phyloP scores from a whole-genome alignment of 73 alveolate species.

The Paramecium pentaurelia region DNA sequence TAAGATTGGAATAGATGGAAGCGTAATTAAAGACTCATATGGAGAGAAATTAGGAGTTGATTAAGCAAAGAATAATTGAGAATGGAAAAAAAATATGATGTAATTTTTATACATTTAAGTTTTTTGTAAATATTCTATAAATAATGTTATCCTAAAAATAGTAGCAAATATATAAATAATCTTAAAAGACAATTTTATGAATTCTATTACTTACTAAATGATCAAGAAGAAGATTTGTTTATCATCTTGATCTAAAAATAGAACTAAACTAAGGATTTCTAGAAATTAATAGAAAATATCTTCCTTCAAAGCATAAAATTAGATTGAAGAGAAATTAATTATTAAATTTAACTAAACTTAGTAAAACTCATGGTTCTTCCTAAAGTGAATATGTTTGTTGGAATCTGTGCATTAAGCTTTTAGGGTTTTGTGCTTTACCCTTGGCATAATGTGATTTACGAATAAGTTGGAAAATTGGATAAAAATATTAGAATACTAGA shows the following conservation, averaged over 20 bases:
- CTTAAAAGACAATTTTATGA: not conserved
- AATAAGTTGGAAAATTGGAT: constrained; percentile 7
- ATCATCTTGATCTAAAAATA: not conserved
- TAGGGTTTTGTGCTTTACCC: constrained; percentile 32
- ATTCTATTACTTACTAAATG: not conserved
- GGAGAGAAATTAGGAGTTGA: not conserved
- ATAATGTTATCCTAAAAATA: not conserved
- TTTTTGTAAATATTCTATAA: not conserved
- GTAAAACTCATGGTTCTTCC: constrained; percentile 23
- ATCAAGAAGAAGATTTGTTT: not conserved
- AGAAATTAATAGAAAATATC: not conserved
- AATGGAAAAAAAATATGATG: not conserved
- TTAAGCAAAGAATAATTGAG: not conserved
- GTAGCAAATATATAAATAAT: not conserved
- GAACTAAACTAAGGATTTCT: not conserved
- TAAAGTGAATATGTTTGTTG: constrained; percentile 29
- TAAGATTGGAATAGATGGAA: constrained; percentile 13
- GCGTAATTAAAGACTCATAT: not conserved
- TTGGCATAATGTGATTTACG: constrained; percentile 28
- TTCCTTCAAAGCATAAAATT: not conserved
- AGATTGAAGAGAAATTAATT: not conserved
- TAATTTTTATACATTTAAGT: not conserved
- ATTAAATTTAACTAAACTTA: not conserved
- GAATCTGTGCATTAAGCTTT: constrained; percentile 16
- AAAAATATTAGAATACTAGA: not conserved